phyloP scores from a whole-genome alignment of 345 rosid species.

The Litchi chinensis region DNA sequence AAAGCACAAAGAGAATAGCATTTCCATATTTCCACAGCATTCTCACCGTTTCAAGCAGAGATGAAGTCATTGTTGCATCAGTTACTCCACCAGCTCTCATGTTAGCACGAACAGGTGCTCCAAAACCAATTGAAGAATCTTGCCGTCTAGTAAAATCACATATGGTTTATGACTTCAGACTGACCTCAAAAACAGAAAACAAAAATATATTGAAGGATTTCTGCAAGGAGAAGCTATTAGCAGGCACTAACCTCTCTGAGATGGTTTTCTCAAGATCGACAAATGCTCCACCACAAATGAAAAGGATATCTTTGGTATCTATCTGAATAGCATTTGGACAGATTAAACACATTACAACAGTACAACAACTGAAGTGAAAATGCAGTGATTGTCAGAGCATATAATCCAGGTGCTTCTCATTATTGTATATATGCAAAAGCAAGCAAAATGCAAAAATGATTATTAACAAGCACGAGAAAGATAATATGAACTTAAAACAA shows the following conservation, averaged over 20 bases:
- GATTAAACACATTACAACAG: background rate
- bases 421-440: background rate
- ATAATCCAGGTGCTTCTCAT: background rate
- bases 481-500: background rate
- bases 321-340: conserved; percentile 48
- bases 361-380: background rate
- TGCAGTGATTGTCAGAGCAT: background rate
- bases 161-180: conserved; percentile 17
- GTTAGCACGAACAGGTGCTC: conserved; percentile 97
- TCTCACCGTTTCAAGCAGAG: conserved; percentile 87
- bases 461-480: background rate
- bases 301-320: conserved; percentile 92
- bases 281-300: conserved; percentile 97
- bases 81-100: conserved; percentile 78
- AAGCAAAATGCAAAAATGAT: no score
- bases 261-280: conserved; percentile 91
- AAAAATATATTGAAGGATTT: background rate
- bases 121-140: conserved; percentile 96
- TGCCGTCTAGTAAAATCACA: conserved; percentile 61
- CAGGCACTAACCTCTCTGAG: conserved; percentile 70
- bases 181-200: conserved; percentile 15
- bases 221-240: conserved; percentile 7
- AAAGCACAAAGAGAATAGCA: background rate
- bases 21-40: conserved; percentile 4
- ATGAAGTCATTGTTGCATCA: conserved; percentile 73